phyloP scores from a whole-genome alignment of 176 grass and related monocot genomes.

The Echinochloa phyllopogon region DNA sequence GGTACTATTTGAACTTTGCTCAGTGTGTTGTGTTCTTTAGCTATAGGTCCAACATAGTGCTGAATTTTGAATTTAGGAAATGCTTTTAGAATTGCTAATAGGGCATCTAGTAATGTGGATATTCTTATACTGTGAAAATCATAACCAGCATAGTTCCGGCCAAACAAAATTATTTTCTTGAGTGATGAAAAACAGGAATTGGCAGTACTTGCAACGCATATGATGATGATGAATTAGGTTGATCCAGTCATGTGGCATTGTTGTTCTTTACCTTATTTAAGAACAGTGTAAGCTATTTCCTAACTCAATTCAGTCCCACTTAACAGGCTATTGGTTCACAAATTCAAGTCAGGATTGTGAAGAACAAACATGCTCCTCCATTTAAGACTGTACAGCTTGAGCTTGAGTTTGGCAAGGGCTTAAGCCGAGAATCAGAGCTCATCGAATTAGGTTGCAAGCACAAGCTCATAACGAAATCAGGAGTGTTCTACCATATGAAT shows the following conservation, averaged over 20 bases:
- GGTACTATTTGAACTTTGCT: background rate
- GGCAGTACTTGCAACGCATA: background rate
- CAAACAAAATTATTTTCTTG: background rate
- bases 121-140: background rate
- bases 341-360: constrained; percentile 72
- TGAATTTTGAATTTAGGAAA: background rate
- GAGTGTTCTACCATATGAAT: constrained; percentile 52
- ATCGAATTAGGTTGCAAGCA: constrained; percentile 60
- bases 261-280: background rate
- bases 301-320: background rate
- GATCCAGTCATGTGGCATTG: background rate
- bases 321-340: constrained; percentile 48
- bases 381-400: constrained; percentile 65
- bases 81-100: background rate
- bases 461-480: constrained; percentile 56
- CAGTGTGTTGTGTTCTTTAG: background rate
- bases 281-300: background rate
- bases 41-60: background rate
- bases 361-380: constrained; percentile 79
- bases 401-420: constrained; percentile 74
- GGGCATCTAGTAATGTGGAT: background rate
- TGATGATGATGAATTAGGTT: background rate
- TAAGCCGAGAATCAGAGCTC: constrained; percentile 60
- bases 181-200: background rate
- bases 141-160: background rate